phyloP scores from a whole-genome alignment of 2,329 filamentous ascomycete species.

The Hypoxylon sp. region DNA sequence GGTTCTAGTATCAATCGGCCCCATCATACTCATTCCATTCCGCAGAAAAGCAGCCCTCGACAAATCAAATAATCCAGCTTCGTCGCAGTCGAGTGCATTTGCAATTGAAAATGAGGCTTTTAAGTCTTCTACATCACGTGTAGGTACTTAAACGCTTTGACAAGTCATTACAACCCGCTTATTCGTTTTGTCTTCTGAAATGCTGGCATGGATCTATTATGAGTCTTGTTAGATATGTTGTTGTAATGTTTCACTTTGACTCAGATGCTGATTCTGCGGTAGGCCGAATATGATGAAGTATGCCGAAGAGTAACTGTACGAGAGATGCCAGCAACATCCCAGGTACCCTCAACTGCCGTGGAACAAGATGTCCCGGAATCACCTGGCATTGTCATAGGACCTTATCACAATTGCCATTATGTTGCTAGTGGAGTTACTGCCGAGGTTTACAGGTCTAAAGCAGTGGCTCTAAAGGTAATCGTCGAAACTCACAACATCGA shows the following conservation, averaged over 20 bases:
- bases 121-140: constrained; percentile 67
- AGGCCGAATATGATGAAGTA: constrained; percentile 71
- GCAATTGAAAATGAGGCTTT: constrained; percentile 75
- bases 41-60: constrained; percentile 49
- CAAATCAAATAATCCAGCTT: constrained; percentile 39
- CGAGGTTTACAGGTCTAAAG: constrained; percentile 78
- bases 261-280: constrained; percentile 24
- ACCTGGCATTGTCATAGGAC: constrained; percentile 64
- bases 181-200: not conserved
- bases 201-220: not conserved
- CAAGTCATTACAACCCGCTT: not conserved
- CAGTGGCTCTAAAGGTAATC: constrained; percentile 86
- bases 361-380: constrained; percentile 35
- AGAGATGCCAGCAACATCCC: constrained; percentile 6
- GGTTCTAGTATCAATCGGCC: not conserved
- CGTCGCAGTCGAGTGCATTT: constrained; percentile 65
- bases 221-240: not conserved
- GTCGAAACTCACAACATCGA: constrained; percentile 77
- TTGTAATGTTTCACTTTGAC: not conserved
- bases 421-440: constrained; percentile 82
- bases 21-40: constrained; percentile 24
- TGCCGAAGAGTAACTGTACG: constrained; percentile 53
- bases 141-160: constrained; percentile 55
- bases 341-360: constrained; percentile 4
- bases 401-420: constrained; percentile 66